Percentiles rank a stretch among this genome's conserved stretches.
Evolutionary conservation across 2,329 filamentous ascomycete species (phyloP).

Genomic region (Aspergillus fijiensis): DNA sequence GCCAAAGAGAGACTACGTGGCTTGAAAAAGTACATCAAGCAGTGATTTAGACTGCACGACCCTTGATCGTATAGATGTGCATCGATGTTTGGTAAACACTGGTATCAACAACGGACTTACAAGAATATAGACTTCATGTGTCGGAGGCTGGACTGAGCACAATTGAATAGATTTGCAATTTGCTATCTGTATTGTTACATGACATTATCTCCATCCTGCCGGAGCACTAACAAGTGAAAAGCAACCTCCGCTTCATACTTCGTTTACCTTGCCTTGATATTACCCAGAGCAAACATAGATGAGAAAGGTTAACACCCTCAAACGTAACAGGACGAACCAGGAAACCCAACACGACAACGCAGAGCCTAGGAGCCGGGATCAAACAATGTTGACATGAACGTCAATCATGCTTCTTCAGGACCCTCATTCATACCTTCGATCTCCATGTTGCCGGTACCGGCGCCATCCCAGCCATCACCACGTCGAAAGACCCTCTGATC

Average conservation of each 20-base stretch:
- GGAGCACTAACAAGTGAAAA: neutral
- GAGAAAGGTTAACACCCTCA: neutral
- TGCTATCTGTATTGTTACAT: neutral
- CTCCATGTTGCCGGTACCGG: constrained; percentile 31
- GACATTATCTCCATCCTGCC: neutral
- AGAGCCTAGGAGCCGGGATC: neutral
- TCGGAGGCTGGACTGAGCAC: neutral
- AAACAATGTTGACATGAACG: neutral
- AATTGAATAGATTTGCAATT: neutral
- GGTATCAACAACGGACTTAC: neutral
- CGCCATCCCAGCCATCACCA: constrained; percentile 37
- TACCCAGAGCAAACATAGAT: neutral
- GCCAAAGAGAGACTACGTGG: constrained; percentile 74
- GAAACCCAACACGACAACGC: neutral
- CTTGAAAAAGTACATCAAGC: constrained; percentile 67
- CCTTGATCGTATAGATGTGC: neutral
- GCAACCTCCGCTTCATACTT: neutral
- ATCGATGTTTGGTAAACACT: neutral
- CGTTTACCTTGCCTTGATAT: neutral
- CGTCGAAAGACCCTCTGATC: constrained; percentile 30
- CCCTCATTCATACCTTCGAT: constrained; percentile 27
- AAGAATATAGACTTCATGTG: neutral
- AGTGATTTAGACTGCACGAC: constrained; percentile 16
- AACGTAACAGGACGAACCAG: neutral
- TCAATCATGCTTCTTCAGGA: neutral